Evolutionary conservation across 108 stramenopile species (phyloP), one percentile per base, ranked within the genome.

Genomic region (Hondaea fermentalgiana): DNA sequence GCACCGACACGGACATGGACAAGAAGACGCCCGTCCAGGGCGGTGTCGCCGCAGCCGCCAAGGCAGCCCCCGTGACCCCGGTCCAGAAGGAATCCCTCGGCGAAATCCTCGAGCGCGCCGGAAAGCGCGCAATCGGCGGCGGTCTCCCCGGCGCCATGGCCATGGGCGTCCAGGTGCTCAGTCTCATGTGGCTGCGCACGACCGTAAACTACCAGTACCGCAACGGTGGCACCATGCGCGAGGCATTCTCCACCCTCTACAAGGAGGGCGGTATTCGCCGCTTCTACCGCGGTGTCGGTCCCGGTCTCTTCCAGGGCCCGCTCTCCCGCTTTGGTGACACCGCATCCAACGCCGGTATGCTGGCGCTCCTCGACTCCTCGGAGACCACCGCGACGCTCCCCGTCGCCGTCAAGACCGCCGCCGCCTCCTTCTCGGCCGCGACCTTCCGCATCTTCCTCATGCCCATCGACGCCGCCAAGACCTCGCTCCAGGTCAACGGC

Each of bases 151-250:
- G 97, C 23, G 97, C 97, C 59, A 90, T 95, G 23, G 97, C 97
- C 44, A 94, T 96, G 28, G 95, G 96, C 17, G 92, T 96, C 29
- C 96, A 97, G 92, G 98, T 99, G 21, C 87, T 91, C 60, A 91
- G 93, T 45, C 94, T 99, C 64, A 99, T 99, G 99, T 99, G 99
- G 99, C 88, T 99, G 53, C 93, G 99, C 19, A 99, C 99, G 1
- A 91, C 95, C 58, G 96, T 97, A 94, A 97, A 95, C 94, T 99
- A 98, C 91, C 99, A 99, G 95, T 99, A 98, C 92, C 96, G 99
- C 60, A 97, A 97, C 90, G 99, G 99, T 28, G 94, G 94, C n/a
- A 95, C 97, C 35, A 97, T 97, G 59, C 93, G 94, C 5, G 93
- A 92, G 25, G 98, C 98, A 45, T 91, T 98, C 45, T 87, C 93